Percentiles rank a stretch among this genome's conserved stretches.
Conservation (phyloP, 106 monocot genomes). For the Dendrobium catenatum region DNA sequence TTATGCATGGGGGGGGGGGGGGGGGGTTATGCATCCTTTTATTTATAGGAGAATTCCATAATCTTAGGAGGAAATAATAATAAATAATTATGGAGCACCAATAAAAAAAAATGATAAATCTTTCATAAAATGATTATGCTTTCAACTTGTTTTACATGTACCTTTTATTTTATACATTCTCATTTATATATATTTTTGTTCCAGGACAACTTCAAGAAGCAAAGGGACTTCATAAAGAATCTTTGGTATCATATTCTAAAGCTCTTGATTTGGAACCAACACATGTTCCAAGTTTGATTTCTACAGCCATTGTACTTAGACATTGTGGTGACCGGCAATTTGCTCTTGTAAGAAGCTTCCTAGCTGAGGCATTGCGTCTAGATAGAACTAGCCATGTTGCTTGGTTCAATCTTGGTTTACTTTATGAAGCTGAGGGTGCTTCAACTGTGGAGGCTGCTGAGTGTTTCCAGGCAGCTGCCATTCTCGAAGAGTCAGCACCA, state of each 20-base stretch:
- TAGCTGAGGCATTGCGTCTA: slow-evolving; percentile 72
- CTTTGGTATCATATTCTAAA: slow-evolving; percentile 54
- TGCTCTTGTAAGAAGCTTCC: slow-evolving; percentile 44
- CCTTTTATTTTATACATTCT: not conserved
- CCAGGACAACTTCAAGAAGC: slow-evolving; percentile 74
- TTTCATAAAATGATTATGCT: not conserved
- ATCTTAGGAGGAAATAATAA: no score
- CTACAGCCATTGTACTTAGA: slow-evolving; percentile 51
- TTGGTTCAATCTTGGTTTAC: slow-evolving; percentile 76
- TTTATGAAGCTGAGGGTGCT: slow-evolving; percentile 42
- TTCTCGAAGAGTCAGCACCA: slow-evolving; percentile 87
- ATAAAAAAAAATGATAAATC: no score
- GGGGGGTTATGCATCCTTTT: no score
- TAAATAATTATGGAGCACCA: no score
- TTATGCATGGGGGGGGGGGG: no score
- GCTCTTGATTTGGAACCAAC: slow-evolving; percentile 58
- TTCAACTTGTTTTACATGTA: not conserved
- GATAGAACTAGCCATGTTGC: slow-evolving; percentile 72
- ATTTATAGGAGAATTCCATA: no score
- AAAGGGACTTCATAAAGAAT: slow-evolving; percentile 52
- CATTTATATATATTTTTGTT: not conserved
- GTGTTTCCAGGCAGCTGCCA: slow-evolving; percentile 80
- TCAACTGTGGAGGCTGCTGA: slow-evolving; percentile 63
- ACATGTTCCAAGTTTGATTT: slow-evolving; percentile 86
- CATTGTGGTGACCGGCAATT: slow-evolving; percentile 37